Percentiles rank a stretch among this genome's conserved stretches.
Conservation (phyloP, 768 basidiomycete genomes). For the Jaapia argillacea region DNA sequence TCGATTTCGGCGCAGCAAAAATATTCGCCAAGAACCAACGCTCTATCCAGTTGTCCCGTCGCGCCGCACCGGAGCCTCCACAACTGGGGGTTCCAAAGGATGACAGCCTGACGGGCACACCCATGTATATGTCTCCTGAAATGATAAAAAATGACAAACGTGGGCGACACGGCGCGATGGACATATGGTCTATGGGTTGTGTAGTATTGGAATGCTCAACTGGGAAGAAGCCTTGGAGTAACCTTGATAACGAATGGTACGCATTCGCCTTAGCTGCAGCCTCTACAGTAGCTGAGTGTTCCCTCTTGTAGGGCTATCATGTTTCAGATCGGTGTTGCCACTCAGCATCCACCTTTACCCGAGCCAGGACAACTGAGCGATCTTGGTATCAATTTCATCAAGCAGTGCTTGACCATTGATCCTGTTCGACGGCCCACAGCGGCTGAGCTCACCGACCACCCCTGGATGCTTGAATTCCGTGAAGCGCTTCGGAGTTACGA, state of each 20-base stretch:
- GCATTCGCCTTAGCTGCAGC: slow-evolving; percentile 10
- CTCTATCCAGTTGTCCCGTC: slow-evolving; percentile 65
- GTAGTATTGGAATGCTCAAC: slow-evolving; percentile 97
- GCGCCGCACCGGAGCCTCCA: slow-evolving; percentile 34
- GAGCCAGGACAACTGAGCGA: slow-evolving; percentile 85
- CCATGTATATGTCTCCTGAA: slow-evolving; percentile 99
- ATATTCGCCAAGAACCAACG: slow-evolving; percentile 86
- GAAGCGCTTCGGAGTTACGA: slow-evolving; percentile 62
- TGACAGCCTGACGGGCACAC: slow-evolving; percentile 91
- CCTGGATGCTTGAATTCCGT: slow-evolving; percentile 83
- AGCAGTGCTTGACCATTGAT: slow-evolving; percentile 83
- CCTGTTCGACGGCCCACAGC: slow-evolving; percentile 78
- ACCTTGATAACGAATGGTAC: slow-evolving; percentile 98
- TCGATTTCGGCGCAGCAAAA: slow-evolving; percentile 97
- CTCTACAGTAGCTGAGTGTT: too few species aligned
- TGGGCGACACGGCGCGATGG: slow-evolving; percentile 91
- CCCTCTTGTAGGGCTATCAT: slow-evolving; percentile 80
- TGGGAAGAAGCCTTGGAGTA: slow-evolving; percentile 96
- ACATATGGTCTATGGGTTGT: slow-evolving; percentile 96
- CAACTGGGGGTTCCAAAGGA: slow-evolving; percentile 40
- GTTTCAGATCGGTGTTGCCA: slow-evolving; percentile 98
- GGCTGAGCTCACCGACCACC: slow-evolving; percentile 73
- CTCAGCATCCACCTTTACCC: slow-evolving; percentile 91
- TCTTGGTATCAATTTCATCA: slow-evolving; percentile 88
- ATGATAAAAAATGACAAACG: slow-evolving; percentile 90